Percentiles rank a stretch among this genome's conserved stretches.
These are phyloP conservation scores for Capronia coronata DNA, from an alignment of 2,329 filamentous ascomycete genomes.

Conservation along the genomic window DNA sequence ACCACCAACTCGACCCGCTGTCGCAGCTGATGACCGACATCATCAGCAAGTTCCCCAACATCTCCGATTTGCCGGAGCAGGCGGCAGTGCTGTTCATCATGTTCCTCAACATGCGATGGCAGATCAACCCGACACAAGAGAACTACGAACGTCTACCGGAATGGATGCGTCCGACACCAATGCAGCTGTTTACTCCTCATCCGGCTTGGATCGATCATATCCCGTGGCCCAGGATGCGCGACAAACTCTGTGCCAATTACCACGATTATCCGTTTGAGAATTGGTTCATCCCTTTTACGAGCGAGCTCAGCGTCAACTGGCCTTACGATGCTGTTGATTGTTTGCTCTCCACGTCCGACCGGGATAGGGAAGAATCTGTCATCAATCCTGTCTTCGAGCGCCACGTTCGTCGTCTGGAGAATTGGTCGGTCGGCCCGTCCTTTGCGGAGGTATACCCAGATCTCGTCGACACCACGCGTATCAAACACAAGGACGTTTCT, in stretches of 20 bases:
- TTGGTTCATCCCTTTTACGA: slow-evolving; percentile 78
- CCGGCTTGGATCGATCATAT: slow-evolving; percentile 78
- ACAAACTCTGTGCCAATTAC: slow-evolving; percentile 53
- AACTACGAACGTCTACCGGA: slow-evolving; percentile 72
- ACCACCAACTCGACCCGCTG: slow-evolving; percentile 57
- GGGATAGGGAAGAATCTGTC: slow-evolving; percentile 58
- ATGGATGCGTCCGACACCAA: slow-evolving; percentile 61
- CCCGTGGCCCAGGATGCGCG: slow-evolving; percentile 71
- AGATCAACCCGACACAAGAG: slow-evolving; percentile 68
- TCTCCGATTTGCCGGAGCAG: slow-evolving; percentile 71
- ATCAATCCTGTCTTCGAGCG: slow-evolving; percentile 84
- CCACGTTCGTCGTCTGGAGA: slow-evolving; percentile 66
- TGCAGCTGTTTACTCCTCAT: slow-evolving; percentile 62
- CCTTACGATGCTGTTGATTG: slow-evolving; percentile 69
- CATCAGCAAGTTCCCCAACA: slow-evolving; percentile 72
- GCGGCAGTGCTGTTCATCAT: slow-evolving; percentile 77
- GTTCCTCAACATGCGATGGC: slow-evolving; percentile 83
- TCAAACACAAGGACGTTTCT: slow-evolving; percentile 26
- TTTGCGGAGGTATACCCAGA: slow-evolving; percentile 62
- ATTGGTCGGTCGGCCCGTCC: slow-evolving; percentile 70
- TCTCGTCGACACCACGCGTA: slow-evolving; percentile 40
- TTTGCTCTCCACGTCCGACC: slow-evolving; percentile 49
- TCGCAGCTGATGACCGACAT: slow-evolving; percentile 84
- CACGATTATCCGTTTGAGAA: slow-evolving; percentile 63
- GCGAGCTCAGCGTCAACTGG: slow-evolving; percentile 73